Evolutionary conservation across 2,329 filamentous ascomycete species (phyloP), one percentile per base, ranked within the genome.

Genomic region (Calonectria ilicicola): DNA sequence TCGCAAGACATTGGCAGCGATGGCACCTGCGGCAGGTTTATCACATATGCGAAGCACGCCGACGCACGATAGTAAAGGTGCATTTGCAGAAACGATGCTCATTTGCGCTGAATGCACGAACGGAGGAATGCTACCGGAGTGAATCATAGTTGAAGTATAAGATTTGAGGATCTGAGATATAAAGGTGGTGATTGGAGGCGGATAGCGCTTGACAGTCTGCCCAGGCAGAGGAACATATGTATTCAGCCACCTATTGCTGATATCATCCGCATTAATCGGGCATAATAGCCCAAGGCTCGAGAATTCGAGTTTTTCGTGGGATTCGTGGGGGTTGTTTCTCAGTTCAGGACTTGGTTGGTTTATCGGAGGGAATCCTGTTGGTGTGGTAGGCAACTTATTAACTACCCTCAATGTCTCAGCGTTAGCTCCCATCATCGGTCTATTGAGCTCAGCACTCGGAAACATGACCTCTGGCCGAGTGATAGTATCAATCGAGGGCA

Each of bases 171-270:
- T 81, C 4, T 82, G 80, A 53, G 80, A 82, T 10, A 87, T 84
- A 42, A 88, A 87, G 0, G 78, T 73, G 0, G 80, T 82, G 4
- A 87, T 81, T 10, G 73, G 78, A 0, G 81, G 65, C 0, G 84
- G 82, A 67, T 88, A 89, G 0, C 81, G 66, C 70, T 89, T 89
- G 38, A 81, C 68, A 4, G 74, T 81, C 62, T 89, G 86, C 3
- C 83, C 85, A 0, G 86, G 83, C 0, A 85, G 70, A 0, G 87
- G 87, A 6, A 89, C 84, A 42, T 85, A 88, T 2, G 84, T 78
- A 38, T 87, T 84, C 29, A 89, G 78, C 87, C 87, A 89, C 14
- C 87, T 86, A 47, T 86, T 87, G 15, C 82, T 83, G 62, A 89
- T 88, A 19, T 84, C 84, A 27, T 87, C 84, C 0, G 83, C 84